Percentiles rank a stretch among this genome's conserved stretches.
phyloP scores from a whole-genome alignment of 805 yeast species.

The Candida tibetensis region DNA sequence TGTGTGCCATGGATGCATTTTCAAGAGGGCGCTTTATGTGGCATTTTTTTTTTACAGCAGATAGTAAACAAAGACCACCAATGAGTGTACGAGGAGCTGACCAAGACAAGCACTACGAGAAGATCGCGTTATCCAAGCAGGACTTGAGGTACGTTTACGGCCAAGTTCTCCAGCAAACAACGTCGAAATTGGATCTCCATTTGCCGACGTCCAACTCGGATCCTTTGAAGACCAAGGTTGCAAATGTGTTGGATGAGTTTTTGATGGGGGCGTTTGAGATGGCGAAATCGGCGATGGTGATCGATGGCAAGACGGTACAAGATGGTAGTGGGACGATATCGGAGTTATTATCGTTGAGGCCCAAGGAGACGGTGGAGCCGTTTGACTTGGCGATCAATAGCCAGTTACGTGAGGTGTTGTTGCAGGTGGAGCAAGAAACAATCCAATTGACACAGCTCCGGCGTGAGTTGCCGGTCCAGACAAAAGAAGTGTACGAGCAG shows the following conservation, averaged over 20 bases:
- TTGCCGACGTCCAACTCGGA: slow-evolving; percentile 40
- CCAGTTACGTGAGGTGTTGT: slow-evolving; percentile 52
- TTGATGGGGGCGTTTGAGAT: slow-evolving; percentile 54
- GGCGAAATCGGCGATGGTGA: slow-evolving; percentile 51
- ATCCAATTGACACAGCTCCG: slow-evolving; percentile 55
- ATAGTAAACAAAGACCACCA: slow-evolving; percentile 4
- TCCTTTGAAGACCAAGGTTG: slow-evolving; percentile 45
- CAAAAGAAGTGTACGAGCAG: slow-evolving; percentile 36
- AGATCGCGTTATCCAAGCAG: slow-evolving; percentile 47
- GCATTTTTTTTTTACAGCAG: no score
- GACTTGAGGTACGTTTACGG: slow-evolving; percentile 52
- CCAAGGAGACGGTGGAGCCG: slow-evolving; percentile 55
- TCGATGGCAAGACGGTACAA: slow-evolving; percentile 47
- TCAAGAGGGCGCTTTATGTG: no score
- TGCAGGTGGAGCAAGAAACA: slow-evolving; percentile 61
- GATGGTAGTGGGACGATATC: slow-evolving; percentile 12
- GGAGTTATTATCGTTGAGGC: slow-evolving; percentile 25
- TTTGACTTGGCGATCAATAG: slow-evolving; percentile 66
- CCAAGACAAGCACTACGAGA: slow-evolving; percentile 25
- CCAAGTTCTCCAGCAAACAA: slow-evolving; percentile 41
- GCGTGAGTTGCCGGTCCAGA: slow-evolving; percentile 46
- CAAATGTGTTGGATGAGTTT: slow-evolving; percentile 42
- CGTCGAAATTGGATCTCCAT: slow-evolving; percentile 46
- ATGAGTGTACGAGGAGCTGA: slow-evolving; percentile 6
- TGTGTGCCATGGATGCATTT: no score